phyloP scores from a whole-genome alignment of 1,284 basidiomycete species.

The Agroathelia rolfsii region DNA sequence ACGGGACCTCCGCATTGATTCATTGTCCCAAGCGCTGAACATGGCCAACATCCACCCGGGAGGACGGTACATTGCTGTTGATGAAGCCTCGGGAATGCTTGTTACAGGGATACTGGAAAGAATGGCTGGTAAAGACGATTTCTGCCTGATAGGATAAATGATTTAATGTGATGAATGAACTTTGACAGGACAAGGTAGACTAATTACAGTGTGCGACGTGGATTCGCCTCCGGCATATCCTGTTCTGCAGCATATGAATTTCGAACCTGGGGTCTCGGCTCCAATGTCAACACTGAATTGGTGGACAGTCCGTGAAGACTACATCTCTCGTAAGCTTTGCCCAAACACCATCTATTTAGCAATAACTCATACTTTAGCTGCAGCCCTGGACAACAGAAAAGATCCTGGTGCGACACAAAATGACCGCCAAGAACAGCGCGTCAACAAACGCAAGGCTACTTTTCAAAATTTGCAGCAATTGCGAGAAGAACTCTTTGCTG shows the following conservation, averaged over 20 bases:
- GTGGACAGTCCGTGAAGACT: slow-evolving; percentile 80
- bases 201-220: slow-evolving; percentile 82
- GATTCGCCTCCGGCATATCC: slow-evolving; percentile 93
- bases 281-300: slow-evolving; percentile 77
- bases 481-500: slow-evolving; percentile 76
- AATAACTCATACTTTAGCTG: slow-evolving; percentile 1
- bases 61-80: slow-evolving; percentile 82
- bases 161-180: too few species aligned
- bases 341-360: slow-evolving; percentile 34
- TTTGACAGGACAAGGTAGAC: slow-evolving; percentile 62
- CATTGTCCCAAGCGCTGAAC: slow-evolving; percentile 81
- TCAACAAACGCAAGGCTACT: slow-evolving; percentile 63
- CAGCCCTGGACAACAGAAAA: slow-evolving; percentile 4
- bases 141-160: too few species aligned
- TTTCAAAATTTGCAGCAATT: slow-evolving; percentile 49
- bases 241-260: slow-evolving; percentile 81
- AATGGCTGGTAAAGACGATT: slow-evolving; percentile 57
- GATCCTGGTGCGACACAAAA: slow-evolving; percentile 18
- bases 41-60: slow-evolving; percentile 80
- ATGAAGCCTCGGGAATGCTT: slow-evolving; percentile 88
- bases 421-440: slow-evolving; percentile 62
- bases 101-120: slow-evolving; percentile 81
- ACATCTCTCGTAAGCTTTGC: slow-evolving; percentile 51
- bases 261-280: slow-evolving; percentile 46
- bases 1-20: slow-evolving; percentile 80